A percentile compares a stretch with the other conserved stretches of the same genome.
Evolutionary conservation across 23 red algal genomes (phyloP).

Genomic region (Cyanidiococcus yangmingshanensis): DNA sequence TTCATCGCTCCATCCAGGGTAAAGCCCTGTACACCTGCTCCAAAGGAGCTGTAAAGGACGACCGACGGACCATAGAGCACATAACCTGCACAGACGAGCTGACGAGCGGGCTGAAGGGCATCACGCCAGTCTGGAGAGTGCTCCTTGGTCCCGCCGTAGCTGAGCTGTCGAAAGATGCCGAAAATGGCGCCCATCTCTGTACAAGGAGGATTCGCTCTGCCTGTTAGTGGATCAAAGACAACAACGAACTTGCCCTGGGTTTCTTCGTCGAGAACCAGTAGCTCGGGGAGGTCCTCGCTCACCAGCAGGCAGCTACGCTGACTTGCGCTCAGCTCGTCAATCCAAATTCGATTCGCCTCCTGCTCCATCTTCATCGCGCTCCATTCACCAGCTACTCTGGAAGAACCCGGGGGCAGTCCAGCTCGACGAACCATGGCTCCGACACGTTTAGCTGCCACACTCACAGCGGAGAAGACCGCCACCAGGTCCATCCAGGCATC

Average conservation of each 20-base stretch:
- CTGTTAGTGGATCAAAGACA: constrained; percentile 94
- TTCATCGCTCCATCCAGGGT: constrained; percentile 79
- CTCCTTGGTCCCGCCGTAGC: constrained; percentile 13
- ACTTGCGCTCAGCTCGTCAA: constrained; percentile 56
- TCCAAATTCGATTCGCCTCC: constrained; percentile 75
- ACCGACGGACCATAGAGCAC: constrained; percentile 72
- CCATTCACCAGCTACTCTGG: constrained; percentile 12
- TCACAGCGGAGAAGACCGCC: constrained; percentile 21
- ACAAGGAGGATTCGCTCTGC: constrained; percentile 67
- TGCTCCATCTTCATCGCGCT: constrained; percentile 35
- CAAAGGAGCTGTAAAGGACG: constrained; percentile 55
- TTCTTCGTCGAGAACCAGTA: constrained; percentile 65
- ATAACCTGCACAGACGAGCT: constrained; percentile 88
- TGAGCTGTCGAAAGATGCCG: constrained; percentile 78
- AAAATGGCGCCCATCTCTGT: constrained; percentile 94
- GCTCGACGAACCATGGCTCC: constrained; percentile 29
- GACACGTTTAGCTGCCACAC: constrained; percentile 29
- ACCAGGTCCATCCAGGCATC: constrained; percentile 28
- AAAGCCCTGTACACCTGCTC: constrained; percentile 80
- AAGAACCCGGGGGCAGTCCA: constrained; percentile 23
- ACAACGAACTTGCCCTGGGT: constrained; percentile 79
- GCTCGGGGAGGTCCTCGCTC: constrained; percentile 69
- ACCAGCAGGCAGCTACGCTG: constrained; percentile 70
- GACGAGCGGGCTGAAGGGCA: constrained; percentile 84
- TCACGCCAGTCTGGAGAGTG: constrained; percentile 31